These are phyloP conservation scores for Suhomyces kunorum DNA, from an alignment of 1,139 yeast genomes.

Conservation along the genomic window DNA sequence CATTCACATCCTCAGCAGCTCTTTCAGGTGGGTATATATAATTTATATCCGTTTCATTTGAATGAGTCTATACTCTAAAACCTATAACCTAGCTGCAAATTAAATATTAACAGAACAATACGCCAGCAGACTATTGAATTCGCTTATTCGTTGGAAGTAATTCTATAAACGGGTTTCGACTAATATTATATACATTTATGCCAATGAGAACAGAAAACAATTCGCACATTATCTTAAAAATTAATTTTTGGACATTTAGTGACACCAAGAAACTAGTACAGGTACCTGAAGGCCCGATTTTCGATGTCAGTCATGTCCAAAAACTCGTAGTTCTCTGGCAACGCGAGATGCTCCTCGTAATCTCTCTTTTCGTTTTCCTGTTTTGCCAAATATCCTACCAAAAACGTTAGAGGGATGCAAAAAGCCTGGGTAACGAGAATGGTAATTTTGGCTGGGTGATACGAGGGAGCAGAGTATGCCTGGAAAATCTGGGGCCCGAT, in stretches of 20 bases:
- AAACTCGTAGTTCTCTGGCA: constrained; percentile 29
- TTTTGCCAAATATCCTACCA: constrained; percentile 28
- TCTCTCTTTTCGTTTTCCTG: constrained; percentile 32
- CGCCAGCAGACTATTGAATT: too few relatives aligned
- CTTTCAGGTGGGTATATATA: too few relatives aligned
- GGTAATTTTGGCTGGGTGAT: constrained; percentile 39
- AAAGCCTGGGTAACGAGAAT: constrained; percentile 33
- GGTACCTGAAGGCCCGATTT: constrained; percentile 21
- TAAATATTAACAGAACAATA: too few relatives aligned
- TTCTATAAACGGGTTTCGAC: too few relatives aligned
- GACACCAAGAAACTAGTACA: constrained; percentile 3
- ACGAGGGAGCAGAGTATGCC: constrained; percentile 29
- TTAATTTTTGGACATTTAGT: background rate
- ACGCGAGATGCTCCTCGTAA: constrained; percentile 14
- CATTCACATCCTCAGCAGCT: too few relatives aligned
- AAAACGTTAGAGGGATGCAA: constrained; percentile 33
- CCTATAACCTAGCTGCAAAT: too few relatives aligned
- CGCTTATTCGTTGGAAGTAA: too few relatives aligned
- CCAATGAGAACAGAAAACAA: too few relatives aligned
- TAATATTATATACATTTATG: too few relatives aligned
- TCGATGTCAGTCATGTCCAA: constrained; percentile 25
- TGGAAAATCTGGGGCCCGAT: constrained; percentile 45
- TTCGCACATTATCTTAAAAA: background rate
- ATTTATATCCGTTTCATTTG: too few relatives aligned
- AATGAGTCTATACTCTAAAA: too few relatives aligned